Evolutionary conservation across 257 asterid genomes (phyloP).

Genomic region (Ilex asprella): DNA sequence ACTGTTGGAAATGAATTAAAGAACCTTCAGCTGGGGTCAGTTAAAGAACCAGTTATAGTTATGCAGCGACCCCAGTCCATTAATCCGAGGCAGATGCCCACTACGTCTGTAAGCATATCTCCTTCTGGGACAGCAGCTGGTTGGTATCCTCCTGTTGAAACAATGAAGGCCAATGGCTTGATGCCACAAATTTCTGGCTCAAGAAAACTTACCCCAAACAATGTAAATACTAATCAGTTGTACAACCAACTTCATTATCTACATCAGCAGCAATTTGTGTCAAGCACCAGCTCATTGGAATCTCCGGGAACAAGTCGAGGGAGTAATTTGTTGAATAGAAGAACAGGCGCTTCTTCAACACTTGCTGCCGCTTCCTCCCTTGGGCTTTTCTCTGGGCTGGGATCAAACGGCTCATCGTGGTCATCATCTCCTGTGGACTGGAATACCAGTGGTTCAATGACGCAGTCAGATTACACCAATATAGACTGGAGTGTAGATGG

Average conservation of each 20-base stretch:
- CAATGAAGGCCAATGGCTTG: slow-evolving; percentile 30
- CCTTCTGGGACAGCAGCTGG: slow-evolving; percentile 36
- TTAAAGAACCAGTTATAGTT: slow-evolving; percentile 50
- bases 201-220: slow-evolving; percentile 26
- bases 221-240: slow-evolving; percentile 27
- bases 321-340: slow-evolving; percentile 32
- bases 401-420: slow-evolving; percentile 36
- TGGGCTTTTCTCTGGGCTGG: slow-evolving; percentile 52
- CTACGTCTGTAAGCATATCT: slow-evolving; percentile 39
- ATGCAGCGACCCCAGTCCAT: slow-evolving; percentile 51
- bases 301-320: slow-evolving; percentile 25
- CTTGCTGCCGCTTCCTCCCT: slow-evolving; percentile 52
- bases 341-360: slow-evolving; percentile 29
- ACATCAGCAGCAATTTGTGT: slow-evolving; percentile 33
- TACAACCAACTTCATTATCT: slow-evolving; percentile 42
- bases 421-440: slow-evolving; percentile 48
- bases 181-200: slow-evolving; percentile 33
- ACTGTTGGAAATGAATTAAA: slow-evolving; percentile 44
- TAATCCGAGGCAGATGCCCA: slow-evolving; percentile 29
- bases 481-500: slow-evolving; percentile 74
- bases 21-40: slow-evolving; percentile 56
- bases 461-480: slow-evolving; percentile 47
- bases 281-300: slow-evolving; percentile 30
- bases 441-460: slow-evolving; percentile 39
- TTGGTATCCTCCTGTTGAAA: slow-evolving; percentile 35